Evolutionary conservation across 2,329 filamentous ascomycete species (phyloP), one percentile per base, ranked within the genome.

Genomic region (Fusarium agapanthi): DNA sequence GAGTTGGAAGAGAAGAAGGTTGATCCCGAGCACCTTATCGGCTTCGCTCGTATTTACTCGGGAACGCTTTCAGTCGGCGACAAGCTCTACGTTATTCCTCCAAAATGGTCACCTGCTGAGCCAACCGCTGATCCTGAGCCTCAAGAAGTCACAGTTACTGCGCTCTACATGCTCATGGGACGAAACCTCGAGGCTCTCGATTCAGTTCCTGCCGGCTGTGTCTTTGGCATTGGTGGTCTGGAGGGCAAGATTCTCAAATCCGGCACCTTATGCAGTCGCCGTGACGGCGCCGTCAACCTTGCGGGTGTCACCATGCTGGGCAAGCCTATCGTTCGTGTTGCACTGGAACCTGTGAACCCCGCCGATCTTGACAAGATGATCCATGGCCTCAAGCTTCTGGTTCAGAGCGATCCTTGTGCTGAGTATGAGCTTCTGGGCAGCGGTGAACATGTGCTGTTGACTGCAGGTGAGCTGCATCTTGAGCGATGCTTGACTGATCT

Each of bases 311-410:
- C 85, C 61, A 90, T 95, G 81, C 90, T 90, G 37, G 93, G 92
- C 9, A 92, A 95, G 60, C 96, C 96, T 3, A 99, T 99, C 71
- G 96, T 99, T 11, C 92, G 96, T 56, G 95, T 99, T 26, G 95
- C 96, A 0, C 85, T 99, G n/a, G 96, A 99, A 80, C 96, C 96
- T 1, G 91, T 91, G 61, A 97, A 96, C 80, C 96, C 96, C 1
- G 91, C 90, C 32, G 95, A 99, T 79, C 86, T 99, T 28, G 92
- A 96, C 80, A 98, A 97, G 84, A 97, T 99, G 95, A 95, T 99
- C 63, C 88, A 89, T 11, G 96, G 96, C 1, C 85, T 99, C 58
- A 91, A 91, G 70, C 85, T 99, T 24, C 89, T 99, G 2, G 95
- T 97, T 37, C 95, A 98, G 79, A 97, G 95, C 76, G 96, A 99